phyloP scores from a whole-genome alignment of 768 basidiomycete species.

The Tylopilus sp. region DNA sequence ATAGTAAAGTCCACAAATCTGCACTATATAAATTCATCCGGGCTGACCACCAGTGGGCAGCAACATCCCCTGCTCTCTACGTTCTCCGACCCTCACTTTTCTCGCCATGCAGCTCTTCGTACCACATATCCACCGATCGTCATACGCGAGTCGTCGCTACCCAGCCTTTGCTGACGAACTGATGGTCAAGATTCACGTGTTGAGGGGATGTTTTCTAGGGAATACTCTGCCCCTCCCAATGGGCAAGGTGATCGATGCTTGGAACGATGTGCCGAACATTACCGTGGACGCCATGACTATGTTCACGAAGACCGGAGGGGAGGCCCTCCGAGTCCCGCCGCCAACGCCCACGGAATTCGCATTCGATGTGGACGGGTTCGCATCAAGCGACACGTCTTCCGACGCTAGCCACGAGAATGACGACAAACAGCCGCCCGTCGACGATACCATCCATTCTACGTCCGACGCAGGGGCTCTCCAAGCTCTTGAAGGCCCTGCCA shows the following conservation, averaged over 20 bases:
- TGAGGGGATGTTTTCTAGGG: conserved; percentile 17
- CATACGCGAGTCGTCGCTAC: conserved; percentile 10
- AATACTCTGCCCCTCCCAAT: conserved; percentile 17
- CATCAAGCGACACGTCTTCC: not conserved
- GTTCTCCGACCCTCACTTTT: not conserved
- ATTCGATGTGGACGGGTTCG: conserved; percentile 2
- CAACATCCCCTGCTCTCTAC: not conserved
- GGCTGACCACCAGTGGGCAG: not conserved
- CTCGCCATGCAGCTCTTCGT: conserved; percentile 7
- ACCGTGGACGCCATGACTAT: conserved; percentile 10
- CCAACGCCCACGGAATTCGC: conserved; percentile 14
- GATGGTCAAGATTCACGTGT: conserved; percentile 9
- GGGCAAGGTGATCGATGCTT: conserved; percentile 15
- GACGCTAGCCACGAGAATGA: not conserved
- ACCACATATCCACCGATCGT: conserved; percentile 5
- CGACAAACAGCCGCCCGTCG: conserved; percentile 1
- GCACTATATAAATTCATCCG: conserved; percentile 17
- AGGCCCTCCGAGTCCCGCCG: conserved; percentile 15
- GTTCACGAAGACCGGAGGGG: not conserved
- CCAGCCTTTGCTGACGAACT: conserved; percentile 15
- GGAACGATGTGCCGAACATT: conserved; percentile 27
- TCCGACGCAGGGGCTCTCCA: conserved; percentile 1
- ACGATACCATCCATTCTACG: not conserved
- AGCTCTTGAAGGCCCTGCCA: not conserved
- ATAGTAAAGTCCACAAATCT: not conserved